Conservation (phyloP, 2,329 filamentous ascomycete genomes). For the Coleophoma crateriformis region DNA sequence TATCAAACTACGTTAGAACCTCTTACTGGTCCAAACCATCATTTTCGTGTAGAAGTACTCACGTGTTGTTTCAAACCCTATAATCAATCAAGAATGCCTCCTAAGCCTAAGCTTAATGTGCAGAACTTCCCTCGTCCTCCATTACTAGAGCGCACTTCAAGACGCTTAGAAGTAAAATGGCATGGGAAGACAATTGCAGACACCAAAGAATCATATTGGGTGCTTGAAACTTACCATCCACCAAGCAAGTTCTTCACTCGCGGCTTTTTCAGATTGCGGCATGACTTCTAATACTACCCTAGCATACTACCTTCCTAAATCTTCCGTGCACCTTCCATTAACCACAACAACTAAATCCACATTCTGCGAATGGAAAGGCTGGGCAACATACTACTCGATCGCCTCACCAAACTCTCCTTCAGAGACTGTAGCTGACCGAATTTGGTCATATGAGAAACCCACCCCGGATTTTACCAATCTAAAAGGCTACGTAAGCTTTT, state of each 20-base stretch:
- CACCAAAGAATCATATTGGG: conserved; percentile 54
- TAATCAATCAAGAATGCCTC: conserved; percentile 24
- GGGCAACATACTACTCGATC: conserved; percentile 51
- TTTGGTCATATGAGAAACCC: conserved; percentile 55
- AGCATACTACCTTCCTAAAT: conserved; percentile 56
- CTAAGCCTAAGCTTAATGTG: conserved; percentile 44
- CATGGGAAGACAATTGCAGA: conserved; percentile 49
- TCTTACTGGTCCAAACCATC: too few relatives aligned
- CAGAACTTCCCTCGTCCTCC: conserved; percentile 54
- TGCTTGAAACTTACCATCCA: conserved; percentile 56
- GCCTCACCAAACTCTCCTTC: conserved; percentile 30
- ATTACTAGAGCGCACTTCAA: conserved; percentile 43
- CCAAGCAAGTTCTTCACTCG: conserved; percentile 36
- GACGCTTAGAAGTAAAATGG: conserved; percentile 52
- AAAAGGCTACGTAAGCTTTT: conserved; percentile 52
- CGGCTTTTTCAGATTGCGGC: too few relatives aligned
- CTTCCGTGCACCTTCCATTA: conserved; percentile 40
- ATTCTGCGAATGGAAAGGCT: conserved; percentile 58
- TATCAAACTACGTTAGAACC: too few relatives aligned
- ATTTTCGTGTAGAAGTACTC: too few relatives aligned
- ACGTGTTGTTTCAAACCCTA: too few relatives aligned
- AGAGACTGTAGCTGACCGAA: conserved; percentile 40
- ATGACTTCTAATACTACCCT: background rate
- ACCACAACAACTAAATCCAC: conserved; percentile 36
- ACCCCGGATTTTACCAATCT: conserved; percentile 45